Percentiles rank a stretch among this genome's conserved stretches.
phyloP scores from a whole-genome alignment of 805 yeast genomes.

The Pichia exigua region DNA sequence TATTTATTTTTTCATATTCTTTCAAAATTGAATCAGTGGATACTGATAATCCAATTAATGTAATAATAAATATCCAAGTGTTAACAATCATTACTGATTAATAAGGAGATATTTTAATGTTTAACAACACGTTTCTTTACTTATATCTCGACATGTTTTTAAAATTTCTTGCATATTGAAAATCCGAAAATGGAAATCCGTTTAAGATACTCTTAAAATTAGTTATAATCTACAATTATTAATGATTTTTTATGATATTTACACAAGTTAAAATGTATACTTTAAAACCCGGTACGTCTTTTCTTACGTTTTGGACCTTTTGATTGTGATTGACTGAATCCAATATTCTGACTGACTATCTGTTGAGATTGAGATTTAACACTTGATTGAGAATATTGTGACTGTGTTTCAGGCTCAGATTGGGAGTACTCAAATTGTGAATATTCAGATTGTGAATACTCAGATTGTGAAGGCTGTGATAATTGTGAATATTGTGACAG shows the following conservation, averaged over 20 bases:
- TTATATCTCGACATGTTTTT: neutral
- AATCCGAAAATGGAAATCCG: neutral
- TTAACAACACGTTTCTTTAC: neutral
- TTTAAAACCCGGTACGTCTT: conserved; percentile 1
- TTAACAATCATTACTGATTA: neutral
- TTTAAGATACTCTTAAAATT: too few species aligned
- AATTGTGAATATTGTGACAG: neutral
- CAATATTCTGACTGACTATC: neutral
- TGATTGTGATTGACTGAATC: conserved; percentile 1
- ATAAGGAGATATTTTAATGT: too few species aligned
- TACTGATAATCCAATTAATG: neutral
- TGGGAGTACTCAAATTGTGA: neutral
- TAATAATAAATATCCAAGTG: neutral
- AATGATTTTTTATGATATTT: neutral
- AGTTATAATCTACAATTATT: neutral
- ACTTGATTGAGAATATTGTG: conserved; percentile 1
- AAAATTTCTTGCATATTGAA: neutral
- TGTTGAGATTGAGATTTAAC: too few species aligned
- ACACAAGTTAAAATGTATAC: neutral
- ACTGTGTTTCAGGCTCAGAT: conserved; percentile 2
- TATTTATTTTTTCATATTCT: conserved; percentile 31
- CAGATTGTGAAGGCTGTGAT: neutral
- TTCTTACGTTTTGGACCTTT: conserved; percentile 4
- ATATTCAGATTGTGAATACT: neutral
- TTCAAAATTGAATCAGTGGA: neutral